phyloP scores from a whole-genome alignment of 1,139 yeast genomes.

The Ogataea hybrid region DNA sequence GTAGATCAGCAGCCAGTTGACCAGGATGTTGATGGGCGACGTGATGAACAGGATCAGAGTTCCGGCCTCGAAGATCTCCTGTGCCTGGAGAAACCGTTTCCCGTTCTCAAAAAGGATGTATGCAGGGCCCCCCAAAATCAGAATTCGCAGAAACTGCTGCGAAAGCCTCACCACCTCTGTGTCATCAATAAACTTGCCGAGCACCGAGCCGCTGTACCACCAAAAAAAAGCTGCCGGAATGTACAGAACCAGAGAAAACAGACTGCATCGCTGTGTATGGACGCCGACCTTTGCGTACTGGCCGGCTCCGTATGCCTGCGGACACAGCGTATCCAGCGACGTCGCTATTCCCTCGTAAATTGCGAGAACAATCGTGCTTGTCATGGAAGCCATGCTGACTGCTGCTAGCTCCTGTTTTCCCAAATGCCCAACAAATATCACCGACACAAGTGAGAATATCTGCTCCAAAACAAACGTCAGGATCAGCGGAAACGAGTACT shows the following conservation, averaged over 20 bases:
- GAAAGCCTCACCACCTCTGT: constrained; percentile 63
- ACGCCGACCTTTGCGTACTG: constrained; percentile 57
- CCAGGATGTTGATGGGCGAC: too few relatives aligned
- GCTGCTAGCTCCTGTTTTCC: constrained; percentile 75
- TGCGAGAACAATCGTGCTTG: constrained; percentile 81
- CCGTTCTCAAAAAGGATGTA: constrained; percentile 77
- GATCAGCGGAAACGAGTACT: too few relatives aligned
- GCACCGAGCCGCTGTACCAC: constrained; percentile 61
- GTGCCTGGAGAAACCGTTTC: too few relatives aligned
- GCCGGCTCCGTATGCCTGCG: constrained; percentile 79
- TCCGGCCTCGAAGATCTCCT: too few relatives aligned
- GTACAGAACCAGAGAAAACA: constrained; percentile 52
- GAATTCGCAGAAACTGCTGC: constrained; percentile 58
- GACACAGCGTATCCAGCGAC: constrained; percentile 82
- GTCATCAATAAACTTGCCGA: constrained; percentile 54
- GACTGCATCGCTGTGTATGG: constrained; percentile 63
- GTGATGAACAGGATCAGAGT: too few relatives aligned
- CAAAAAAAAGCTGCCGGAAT: constrained; percentile 63
- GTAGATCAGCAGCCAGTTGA: too few relatives aligned
- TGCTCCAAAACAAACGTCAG: too few relatives aligned
- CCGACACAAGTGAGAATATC: constrained; percentile 66
- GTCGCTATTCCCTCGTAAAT: constrained; percentile 88
- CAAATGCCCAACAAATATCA: constrained; percentile 69
- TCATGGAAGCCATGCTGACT: constrained; percentile 85
- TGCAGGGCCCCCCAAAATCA: constrained; percentile 79